These are phyloP conservation scores for Leccinum rimulosum DNA, from an alignment of 768 basidiomycete genomes.

Conservation along the genomic window DNA sequence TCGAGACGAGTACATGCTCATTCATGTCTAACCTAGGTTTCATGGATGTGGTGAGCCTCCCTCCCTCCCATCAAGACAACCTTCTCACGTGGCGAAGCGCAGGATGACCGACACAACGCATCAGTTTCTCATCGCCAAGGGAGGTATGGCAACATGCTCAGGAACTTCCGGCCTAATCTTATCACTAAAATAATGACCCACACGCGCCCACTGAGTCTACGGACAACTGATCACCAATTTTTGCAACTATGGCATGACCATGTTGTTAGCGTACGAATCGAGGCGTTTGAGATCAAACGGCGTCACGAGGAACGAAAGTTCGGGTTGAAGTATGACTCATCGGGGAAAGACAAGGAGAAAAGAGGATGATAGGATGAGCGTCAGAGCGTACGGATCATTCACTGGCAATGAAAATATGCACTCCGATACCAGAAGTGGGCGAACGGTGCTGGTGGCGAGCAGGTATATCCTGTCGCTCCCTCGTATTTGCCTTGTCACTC, in stretches of 20 bases:
- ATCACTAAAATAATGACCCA: conserved; percentile 2
- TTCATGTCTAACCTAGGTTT: conserved; percentile 7
- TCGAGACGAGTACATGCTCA: neutral
- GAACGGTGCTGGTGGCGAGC: too few relatives aligned
- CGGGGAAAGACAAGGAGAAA: too few relatives aligned
- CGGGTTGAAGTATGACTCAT: too few relatives aligned
- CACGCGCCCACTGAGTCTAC: conserved; percentile 11
- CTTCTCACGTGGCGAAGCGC: neutral
- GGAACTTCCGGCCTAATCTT: neutral
- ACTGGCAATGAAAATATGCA: too few relatives aligned
- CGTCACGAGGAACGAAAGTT: too few relatives aligned
- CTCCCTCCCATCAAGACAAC: neutral
- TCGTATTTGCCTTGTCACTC: too few relatives aligned
- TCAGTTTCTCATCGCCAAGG: conserved; percentile 16
- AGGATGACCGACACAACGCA: conserved; percentile 17
- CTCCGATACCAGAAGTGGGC: too few relatives aligned
- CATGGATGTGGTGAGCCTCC: conserved; percentile 15
- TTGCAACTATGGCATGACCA: conserved; percentile 11
- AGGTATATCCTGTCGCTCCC: too few relatives aligned
- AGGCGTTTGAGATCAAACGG: too few relatives aligned
- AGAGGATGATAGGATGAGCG: too few relatives aligned
- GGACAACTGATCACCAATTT: conserved; percentile 13
- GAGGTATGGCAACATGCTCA: conserved; percentile 10
- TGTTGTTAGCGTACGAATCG: too few relatives aligned
- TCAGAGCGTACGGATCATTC: too few relatives aligned